Evolutionary conservation across 768 basidiomycete species (phyloP), one percentile per base, ranked within the genome.

Genomic region (Boletus sp.): DNA sequence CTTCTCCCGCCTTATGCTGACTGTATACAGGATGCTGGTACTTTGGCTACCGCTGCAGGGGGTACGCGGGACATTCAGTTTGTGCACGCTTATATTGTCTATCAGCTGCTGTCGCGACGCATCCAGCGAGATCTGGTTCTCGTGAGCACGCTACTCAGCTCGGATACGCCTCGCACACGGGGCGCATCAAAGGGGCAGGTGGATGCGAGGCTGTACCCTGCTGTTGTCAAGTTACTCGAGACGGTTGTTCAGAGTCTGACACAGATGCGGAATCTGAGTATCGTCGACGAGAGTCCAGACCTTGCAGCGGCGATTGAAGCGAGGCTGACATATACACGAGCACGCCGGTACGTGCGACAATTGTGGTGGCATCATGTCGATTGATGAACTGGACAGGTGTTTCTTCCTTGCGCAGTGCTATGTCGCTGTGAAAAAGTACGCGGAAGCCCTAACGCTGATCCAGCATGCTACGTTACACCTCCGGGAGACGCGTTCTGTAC

Each of bases 71-170:
- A 93, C 65, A 83, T 91, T 25, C 81, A 87, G 30, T 93, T 94
- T 62, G 81, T 95, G 47, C 89, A 97, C 61, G 82, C 88, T 17
- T 96, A 87, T 67, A 84, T 96, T 61, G 80, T 90, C 43, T 93
- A 92, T 70, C 89, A 93, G 58, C 84, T 97, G 32, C 81, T 97
- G 47, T 84, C 90, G 19, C 82, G 86, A 48, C 90, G 95, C 9
- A 93, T 92, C 48, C 84, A 93, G 65, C 87, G 95, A 15, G 95
- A 98, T 65, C 79, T 93, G 5, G 80, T 93, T 23, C 81, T 97
- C 45, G 80, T 88, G 56, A 81, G 81, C 23, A 83, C 87, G 2
- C 76, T 86, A 3, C 75, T 88, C 38, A 66, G 75, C 7, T 79
- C 74, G 7, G 78, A 79, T 53, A 72, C 61, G 2, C 56, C 65